phyloP scores from a whole-genome alignment of 345 rosid genomes.

The Ceriops zippeliana region DNA sequence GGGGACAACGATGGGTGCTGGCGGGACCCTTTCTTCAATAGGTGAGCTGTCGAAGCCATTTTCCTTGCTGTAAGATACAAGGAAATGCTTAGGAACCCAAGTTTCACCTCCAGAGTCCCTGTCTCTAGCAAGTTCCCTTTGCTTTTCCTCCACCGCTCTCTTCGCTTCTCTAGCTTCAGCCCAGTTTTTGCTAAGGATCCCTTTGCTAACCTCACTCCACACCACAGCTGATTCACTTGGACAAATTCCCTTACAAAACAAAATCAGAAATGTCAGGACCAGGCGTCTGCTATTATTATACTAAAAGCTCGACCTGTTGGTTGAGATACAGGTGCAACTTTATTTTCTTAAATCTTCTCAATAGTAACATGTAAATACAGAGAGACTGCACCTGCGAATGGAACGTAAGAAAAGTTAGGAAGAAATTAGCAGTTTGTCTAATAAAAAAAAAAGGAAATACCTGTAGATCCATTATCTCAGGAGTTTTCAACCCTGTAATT shows the following conservation, averaged over 20 bases:
- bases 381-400: too few species aligned
- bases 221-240: conserved; percentile 62
- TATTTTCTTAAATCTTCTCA: too few species aligned
- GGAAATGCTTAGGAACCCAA: conserved; percentile 74
- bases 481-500: conserved; percentile 52
- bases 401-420: too few species aligned
- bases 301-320: too few species aligned
- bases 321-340: too few species aligned
- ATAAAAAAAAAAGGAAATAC: conserved; percentile 23
- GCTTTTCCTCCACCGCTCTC: conserved; percentile 59
- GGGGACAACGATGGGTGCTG: conserved; percentile 60
- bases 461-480: conserved; percentile 52
- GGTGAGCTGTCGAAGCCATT: conserved; percentile 64
- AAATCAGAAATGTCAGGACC: background rate
- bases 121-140: conserved; percentile 43
- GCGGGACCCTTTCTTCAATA: conserved; percentile 40
- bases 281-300: too few species aligned
- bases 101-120: conserved; percentile 43
- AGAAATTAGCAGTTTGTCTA: too few species aligned
- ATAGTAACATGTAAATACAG: too few species aligned
- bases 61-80: conserved; percentile 35
- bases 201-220: conserved; percentile 65
- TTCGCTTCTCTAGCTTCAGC: conserved; percentile 67
- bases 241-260: conserved; percentile 41
- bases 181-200: conserved; percentile 59